Percentiles rank a stretch among this genome's conserved stretches.
phyloP scores from a whole-genome alignment of 148 eudicot species.

The Diospyros lotus region DNA sequence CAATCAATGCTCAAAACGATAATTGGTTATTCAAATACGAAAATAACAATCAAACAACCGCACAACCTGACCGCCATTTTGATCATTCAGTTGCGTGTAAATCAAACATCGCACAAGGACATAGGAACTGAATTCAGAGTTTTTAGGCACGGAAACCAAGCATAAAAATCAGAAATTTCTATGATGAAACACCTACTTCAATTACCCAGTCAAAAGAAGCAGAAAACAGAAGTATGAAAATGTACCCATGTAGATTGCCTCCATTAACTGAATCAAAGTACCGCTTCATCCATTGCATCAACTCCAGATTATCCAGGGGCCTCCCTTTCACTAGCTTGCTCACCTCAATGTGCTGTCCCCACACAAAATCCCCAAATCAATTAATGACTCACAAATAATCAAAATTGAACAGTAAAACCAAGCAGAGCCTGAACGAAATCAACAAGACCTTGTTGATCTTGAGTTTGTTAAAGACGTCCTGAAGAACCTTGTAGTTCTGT shows the following conservation, averaged over 20 bases:
- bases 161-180: neutral
- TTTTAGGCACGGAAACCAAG: neutral
- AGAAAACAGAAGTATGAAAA: conserved; percentile 8
- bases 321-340: conserved; percentile 82
- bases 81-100: neutral
- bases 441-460: conserved; percentile 89
- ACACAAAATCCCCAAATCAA: neutral
- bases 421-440: neutral
- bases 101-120: neutral
- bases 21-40: neutral
- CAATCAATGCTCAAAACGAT: no score
- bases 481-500: conserved; percentile 88
- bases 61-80: neutral
- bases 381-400: neutral
- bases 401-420: neutral
- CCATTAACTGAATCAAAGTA: conserved; percentile 76
- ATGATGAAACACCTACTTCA: neutral
- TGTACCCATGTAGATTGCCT: conserved; percentile 45
- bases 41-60: neutral
- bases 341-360: conserved; percentile 80
- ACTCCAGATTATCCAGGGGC: conserved; percentile 87
- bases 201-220: neutral
- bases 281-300: conserved; percentile 97
- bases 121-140: no score
- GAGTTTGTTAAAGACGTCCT: conserved; percentile 84